Base-by-base conservation (phyloP, 148 eudicot species). In the Chenopodium formosanum region DNA sequence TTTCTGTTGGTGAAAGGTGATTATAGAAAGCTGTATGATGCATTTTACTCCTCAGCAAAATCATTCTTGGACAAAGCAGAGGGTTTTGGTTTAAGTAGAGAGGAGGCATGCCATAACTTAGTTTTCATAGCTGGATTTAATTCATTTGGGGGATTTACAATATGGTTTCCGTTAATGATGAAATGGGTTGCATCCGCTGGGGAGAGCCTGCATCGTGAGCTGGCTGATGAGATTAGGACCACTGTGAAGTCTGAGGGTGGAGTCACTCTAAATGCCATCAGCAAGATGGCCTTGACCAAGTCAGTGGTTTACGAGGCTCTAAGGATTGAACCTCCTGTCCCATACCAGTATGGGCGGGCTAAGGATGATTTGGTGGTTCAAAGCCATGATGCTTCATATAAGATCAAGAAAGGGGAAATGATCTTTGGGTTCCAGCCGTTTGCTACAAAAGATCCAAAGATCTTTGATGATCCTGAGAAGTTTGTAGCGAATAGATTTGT, bases 41-140 rank as follows among this genome's bases (percentile, higher is more conserved):
- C 88, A 6, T 90, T 91, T 70, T 83, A 83, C 65, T 50, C 69
- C 7, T 80, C 83, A 1, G 86, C 88, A 0, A 70, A 79, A 0
- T 47, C 81, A 12, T 11, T 83, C 34, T 82, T 93, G 13, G 92
- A 93, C 64, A 87, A 83, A 76, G 93, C 92, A 0, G 93, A 86
- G 62, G 83, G 78, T 1, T 2, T 29, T 8, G 98, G 93, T 4
- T n/a, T 94, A 7, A 72, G 80, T 10, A 74, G 87, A 66, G 92
- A 90, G 4, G 96, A 94, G 79, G 96, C 96, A 1, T 89, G 92
- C 44, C 96, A 94, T 70, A 94, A 94, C 68, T 70, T 92, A 3
- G 82, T 90, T 29, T 94, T 88, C 44, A 9, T 88, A 9, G 87
- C 89, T 0, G 92, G 93, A 1, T 91, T 92, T 62, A 94, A 89